A percentile compares a stretch with the other conserved stretches of the same genome.
These are phyloP conservation scores for Elongisporangium senticosum DNA, from an alignment of 352 stramenopile species.

Conservation along the genomic window DNA sequence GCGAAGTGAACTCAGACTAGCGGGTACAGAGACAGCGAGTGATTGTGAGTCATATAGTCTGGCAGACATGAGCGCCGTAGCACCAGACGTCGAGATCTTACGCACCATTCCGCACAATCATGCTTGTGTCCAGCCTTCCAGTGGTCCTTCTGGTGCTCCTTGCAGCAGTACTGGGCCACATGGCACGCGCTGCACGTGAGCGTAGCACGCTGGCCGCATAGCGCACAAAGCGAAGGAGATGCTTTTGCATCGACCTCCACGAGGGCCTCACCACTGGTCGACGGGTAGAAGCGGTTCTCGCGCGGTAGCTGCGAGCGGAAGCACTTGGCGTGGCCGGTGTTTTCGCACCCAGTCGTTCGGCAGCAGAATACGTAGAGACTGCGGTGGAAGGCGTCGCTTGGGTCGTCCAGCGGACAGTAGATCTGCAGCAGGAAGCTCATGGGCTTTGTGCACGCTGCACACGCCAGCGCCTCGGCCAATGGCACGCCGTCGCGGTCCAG, in stretches of 20 bases:
- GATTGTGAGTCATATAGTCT: neutral
- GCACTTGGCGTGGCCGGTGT: constrained; percentile 55
- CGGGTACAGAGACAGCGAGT: neutral
- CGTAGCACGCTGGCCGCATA: constrained; percentile 57
- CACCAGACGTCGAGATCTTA: neutral
- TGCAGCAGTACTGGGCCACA: constrained; percentile 74
- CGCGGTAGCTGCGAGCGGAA: constrained; percentile 86
- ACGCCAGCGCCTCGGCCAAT: constrained; percentile 36
- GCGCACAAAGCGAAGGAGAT: constrained; percentile 27
- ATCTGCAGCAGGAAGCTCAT: constrained; percentile 88
- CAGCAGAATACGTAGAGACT: constrained; percentile 92
- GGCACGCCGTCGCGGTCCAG: constrained; percentile 40
- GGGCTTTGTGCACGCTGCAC: constrained; percentile 32
- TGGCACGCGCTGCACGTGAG: constrained; percentile 73
- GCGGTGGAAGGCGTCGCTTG: constrained; percentile 88
- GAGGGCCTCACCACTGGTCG: constrained; percentile 24
- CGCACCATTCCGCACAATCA: constrained; percentile 52
- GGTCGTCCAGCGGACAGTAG: constrained; percentile 90
- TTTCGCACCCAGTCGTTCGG: constrained; percentile 49
- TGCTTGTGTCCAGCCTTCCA: constrained; percentile 65
- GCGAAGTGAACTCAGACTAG: constrained; percentile 14
- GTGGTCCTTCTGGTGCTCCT: constrained; percentile 76
- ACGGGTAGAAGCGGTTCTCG: constrained; percentile 89
- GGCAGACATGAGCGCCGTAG: neutral
- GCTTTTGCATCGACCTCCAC: constrained; percentile 7